phyloP scores from a whole-genome alignment of 2,329 filamentous ascomycete genomes.

The Pseudomassariella vexata region DNA sequence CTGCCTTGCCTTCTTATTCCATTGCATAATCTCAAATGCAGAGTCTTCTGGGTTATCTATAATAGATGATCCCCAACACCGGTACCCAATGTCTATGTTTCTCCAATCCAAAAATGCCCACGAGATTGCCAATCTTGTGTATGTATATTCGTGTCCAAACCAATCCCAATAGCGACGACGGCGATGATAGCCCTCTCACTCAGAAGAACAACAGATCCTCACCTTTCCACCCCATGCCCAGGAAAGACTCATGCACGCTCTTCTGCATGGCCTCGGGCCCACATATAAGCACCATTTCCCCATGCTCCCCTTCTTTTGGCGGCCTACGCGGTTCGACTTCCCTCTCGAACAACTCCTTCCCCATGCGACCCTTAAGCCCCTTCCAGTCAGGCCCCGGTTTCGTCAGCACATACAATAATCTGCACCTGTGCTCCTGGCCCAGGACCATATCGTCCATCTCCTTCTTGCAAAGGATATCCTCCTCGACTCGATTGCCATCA shows the following conservation, averaged over 20 bases:
- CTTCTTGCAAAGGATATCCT: conserved; percentile 74
- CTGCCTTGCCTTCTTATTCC: no score
- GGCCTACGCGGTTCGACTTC: conserved; percentile 40
- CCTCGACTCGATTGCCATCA: conserved; percentile 69
- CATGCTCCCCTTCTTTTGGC: conserved; percentile 34
- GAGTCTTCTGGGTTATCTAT: no score
- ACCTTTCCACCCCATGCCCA: conserved; percentile 63
- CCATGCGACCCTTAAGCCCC: conserved; percentile 64
- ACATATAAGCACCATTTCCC: conserved; percentile 71
- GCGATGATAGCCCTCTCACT: no score
- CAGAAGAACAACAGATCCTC: conserved; percentile 73
- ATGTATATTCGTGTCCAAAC: no score
- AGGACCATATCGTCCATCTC: conserved; percentile 63
- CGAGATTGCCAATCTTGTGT: no score
- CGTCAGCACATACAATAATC: conserved; percentile 65
- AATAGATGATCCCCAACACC: no score
- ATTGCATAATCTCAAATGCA: no score
- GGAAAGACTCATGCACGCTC: conserved; percentile 41
- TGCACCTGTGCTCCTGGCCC: conserved; percentile 50
- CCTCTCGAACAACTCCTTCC: conserved; percentile 52
- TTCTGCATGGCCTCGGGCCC: conserved; percentile 73
- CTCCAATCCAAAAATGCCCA: no score
- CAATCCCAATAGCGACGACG: no score
- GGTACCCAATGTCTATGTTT: no score
- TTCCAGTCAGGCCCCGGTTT: conserved; percentile 59